A percentile compares a stretch with the other conserved stretches of the same genome.
Conservation (phyloP, 495 filamentous ascomycete genomes). For the Penicillium fimorum region DNA sequence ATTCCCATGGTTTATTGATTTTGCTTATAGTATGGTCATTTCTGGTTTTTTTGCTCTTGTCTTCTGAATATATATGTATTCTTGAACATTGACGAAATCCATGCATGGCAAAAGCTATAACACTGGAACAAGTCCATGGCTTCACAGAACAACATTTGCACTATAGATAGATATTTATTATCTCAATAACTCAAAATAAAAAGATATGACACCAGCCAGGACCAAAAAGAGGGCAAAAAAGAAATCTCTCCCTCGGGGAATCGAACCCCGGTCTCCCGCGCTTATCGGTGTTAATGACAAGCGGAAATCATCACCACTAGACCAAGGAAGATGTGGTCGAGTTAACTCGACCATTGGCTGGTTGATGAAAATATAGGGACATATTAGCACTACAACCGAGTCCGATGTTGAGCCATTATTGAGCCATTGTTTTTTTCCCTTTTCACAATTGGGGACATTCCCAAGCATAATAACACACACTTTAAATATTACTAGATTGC, state of each 20-base stretch:
- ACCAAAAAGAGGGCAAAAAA: slow-evolving; percentile 16
- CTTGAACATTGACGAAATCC: too few relatives aligned
- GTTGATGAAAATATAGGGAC: not conserved
- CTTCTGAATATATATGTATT: too few relatives aligned
- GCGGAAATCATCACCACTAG: slow-evolving; percentile 58
- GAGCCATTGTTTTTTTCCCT: too few relatives aligned
- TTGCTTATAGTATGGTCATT: too few relatives aligned
- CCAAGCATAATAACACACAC: too few relatives aligned
- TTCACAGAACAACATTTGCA: too few relatives aligned
- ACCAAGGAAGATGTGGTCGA: slow-evolving; percentile 37
- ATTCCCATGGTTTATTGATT: not conserved
- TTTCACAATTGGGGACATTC: too few relatives aligned
- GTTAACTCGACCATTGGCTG: slow-evolving; percentile 35
- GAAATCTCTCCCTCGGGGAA: slow-evolving; percentile 49
- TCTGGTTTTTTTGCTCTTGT: too few relatives aligned
- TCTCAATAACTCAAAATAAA: not conserved
- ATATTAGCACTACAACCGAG: not conserved
- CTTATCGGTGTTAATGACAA: slow-evolving; percentile 47
- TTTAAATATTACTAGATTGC: not conserved
- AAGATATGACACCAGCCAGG: not conserved
- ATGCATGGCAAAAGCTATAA: too few relatives aligned
- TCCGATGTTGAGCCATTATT: not conserved
- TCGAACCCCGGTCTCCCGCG: slow-evolving; percentile 56
- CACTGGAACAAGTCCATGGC: too few relatives aligned
- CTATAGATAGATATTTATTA: too few relatives aligned